Base-by-base conservation (phyloP, 495 filamentous ascomycete genomes). In the Wilcoxina mikolae region DNA sequence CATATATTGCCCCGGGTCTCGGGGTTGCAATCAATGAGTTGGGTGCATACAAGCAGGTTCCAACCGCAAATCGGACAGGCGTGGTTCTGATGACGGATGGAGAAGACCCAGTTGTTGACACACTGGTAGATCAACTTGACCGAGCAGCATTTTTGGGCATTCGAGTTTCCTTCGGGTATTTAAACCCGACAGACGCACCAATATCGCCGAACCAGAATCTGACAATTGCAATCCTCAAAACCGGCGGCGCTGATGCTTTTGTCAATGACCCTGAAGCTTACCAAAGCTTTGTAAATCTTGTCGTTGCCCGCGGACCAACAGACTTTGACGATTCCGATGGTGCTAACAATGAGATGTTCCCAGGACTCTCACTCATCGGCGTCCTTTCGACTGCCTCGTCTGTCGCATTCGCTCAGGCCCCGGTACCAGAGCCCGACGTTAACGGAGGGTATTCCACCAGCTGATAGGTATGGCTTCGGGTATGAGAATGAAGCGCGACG, bases 271-370 rank as follows among this genome's bases (percentile, higher is more conserved):
- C 31, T 15, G 31, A 7, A 15, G 31, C 31, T 7, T 15, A 35
- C 7, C 31, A 35, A 15, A 7, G 15, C 31, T 35, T 55, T 28
- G 52, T 56, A 27, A 24, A 48, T 29, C 42, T 45, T 10, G 17
- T 55, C 53, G 47, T 55, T 31, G 27, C 45, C 15, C 26, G 47
- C 47, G 43, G 39, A 15, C 47, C 53, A 42, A 45, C 43, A 38
- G 27, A 31, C 38, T 31, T 18, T 28, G 31, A 38, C 43, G 17
- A 23, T 11, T 7, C 7, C 31, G 31, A 15, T 15, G 31, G 31
- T 15, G 31, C 31, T 15, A n/a, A n/a, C n/a, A n/a, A n/a, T n/a
- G n/a, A n/a, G n/a, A n/a, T n/a, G n/a, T n/a, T n/a, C n/a, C n/a
- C n/a, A n/a, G n/a, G n/a, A n/a, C n/a, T n/a, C n/a, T n/a, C n/a